Percentiles rank a stretch among this genome's conserved stretches.
phyloP scores from a whole-genome alignment of 441 rosid species.

The Brassica hybrid region DNA sequence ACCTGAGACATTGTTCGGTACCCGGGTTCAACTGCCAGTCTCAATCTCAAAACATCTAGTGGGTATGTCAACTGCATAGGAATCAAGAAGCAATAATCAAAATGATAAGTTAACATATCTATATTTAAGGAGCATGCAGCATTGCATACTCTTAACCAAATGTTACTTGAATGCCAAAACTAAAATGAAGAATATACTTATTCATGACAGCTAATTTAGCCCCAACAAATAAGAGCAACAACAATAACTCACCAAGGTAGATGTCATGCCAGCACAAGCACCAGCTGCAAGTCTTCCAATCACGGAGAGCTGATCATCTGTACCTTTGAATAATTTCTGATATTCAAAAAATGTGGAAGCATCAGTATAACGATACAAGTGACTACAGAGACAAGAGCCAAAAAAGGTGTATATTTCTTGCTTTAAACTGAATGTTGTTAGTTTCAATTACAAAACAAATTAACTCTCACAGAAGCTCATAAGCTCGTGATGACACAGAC shows the following conservation, averaged over 20 bases:
- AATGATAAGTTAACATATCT: slow-evolving; percentile 10
- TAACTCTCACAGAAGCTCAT: slow-evolving; percentile 1
- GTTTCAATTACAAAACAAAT: slow-evolving; percentile 1
- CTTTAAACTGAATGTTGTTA: slow-evolving; percentile 1
- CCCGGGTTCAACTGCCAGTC: slow-evolving; percentile 96
- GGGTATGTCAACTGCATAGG: slow-evolving; percentile 82
- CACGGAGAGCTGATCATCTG: slow-evolving; percentile 82
- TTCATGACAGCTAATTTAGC: not conserved
- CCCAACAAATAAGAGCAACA: no score
- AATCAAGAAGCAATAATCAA: slow-evolving; percentile 22
- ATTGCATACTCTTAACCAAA: not conserved
- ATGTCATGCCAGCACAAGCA: slow-evolving; percentile 99
- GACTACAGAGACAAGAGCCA: not conserved
- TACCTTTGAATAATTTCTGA: slow-evolving; percentile 80
- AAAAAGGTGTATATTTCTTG: not conserved
- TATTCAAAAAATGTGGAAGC: slow-evolving; percentile 35
- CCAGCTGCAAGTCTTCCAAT: slow-evolving; percentile 94
- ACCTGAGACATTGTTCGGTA: slow-evolving; percentile 87
- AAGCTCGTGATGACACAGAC: slow-evolving; percentile 13
- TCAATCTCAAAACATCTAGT: slow-evolving; percentile 87
- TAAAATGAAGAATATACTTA: not conserved
- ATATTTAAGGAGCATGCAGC: not conserved
- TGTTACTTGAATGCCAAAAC: not conserved
- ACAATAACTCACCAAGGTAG: slow-evolving; percentile 77
- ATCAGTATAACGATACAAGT: slow-evolving; percentile 23